A percentile compares a stretch with the other conserved stretches of the same genome.
phyloP scores from a whole-genome alignment of 1,284 basidiomycete species.

The Kwoniella shivajii region DNA sequence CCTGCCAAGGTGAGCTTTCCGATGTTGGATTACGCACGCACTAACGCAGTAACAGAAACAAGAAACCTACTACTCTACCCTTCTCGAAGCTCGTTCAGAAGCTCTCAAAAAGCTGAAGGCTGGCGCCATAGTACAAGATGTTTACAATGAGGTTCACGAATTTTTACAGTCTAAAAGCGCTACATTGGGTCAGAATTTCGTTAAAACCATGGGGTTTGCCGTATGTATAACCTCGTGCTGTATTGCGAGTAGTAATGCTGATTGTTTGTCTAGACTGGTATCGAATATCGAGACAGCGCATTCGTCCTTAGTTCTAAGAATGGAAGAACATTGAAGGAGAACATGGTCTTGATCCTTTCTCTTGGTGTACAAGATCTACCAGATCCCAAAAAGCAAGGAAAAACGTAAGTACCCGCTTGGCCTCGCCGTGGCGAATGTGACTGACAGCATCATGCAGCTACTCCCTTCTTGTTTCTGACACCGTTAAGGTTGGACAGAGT shows the following conservation, averaged over 20 bases:
- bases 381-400: constrained; percentile 66
- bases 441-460: constrained; percentile 63
- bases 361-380: constrained; percentile 81
- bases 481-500: constrained; percentile 73
- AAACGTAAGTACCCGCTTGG: constrained; percentile 62
- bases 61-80: constrained; percentile 79
- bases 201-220: constrained; percentile 89
- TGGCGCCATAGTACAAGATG: constrained; percentile 74
- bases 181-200: constrained; percentile 78
- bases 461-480: constrained; percentile 86
- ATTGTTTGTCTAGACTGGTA: constrained; percentile 67
- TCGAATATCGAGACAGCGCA: constrained; percentile 89
- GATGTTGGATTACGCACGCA: constrained; percentile 1
- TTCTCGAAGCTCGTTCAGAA: constrained; percentile 78
- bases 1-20: constrained; percentile 69
- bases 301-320: constrained; percentile 85
- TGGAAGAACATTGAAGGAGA: constrained; percentile 66
- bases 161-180: constrained; percentile 76
- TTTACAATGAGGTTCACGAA: constrained; percentile 75
- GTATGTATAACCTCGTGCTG: constrained; percentile 55
- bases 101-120: constrained; percentile 76
- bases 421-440: not conserved
- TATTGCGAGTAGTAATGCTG: constrained; percentile 4
- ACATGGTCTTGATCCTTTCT: constrained; percentile 83
- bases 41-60: constrained; percentile 62